phyloP scores from a whole-genome alignment of 2,329 filamentous ascomycete species.

The Chaetomiaceae sp. region DNA sequence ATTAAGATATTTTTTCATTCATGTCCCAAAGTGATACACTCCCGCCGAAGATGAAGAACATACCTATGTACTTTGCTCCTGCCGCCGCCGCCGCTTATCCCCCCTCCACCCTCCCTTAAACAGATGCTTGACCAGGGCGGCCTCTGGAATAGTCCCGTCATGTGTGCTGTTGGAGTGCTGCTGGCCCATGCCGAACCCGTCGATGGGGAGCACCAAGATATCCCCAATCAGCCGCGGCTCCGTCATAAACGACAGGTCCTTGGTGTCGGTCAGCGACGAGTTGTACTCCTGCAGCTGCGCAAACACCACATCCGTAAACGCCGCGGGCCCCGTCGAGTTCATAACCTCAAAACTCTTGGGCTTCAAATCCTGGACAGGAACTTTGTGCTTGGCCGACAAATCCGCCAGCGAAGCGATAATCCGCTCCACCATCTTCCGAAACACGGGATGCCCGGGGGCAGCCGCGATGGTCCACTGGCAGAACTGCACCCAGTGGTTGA shows the following conservation, averaged over 20 bases:
- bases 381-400: constrained; percentile 12
- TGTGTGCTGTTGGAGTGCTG: constrained; percentile 19
- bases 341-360: constrained; percentile 30
- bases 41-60: no score
- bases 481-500: constrained; percentile 31
- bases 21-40: no score
- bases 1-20: no score
- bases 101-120: constrained; percentile 19
- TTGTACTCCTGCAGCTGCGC: constrained; percentile 27
- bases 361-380: constrained; percentile 17
- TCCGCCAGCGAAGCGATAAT: constrained; percentile 25
- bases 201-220: constrained; percentile 19
- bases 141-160: constrained; percentile 13
- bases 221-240: constrained; percentile 16
- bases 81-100: background rate
- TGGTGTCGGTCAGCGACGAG: constrained; percentile 11
- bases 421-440: constrained; percentile 26
- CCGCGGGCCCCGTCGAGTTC: constrained; percentile 32
- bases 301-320: constrained; percentile 32
- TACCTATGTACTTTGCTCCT: no score
- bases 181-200: constrained; percentile 23
- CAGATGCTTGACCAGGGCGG: constrained; percentile 19
- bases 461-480: constrained; percentile 36
- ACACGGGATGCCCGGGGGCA: constrained; percentile 31
- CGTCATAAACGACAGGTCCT: constrained; percentile 17